Percentiles rank a stretch among this genome's conserved stretches.
Evolutionary conservation across 345 rosid genomes (phyloP).

Genomic region (Lepidium aucheri): DNA sequence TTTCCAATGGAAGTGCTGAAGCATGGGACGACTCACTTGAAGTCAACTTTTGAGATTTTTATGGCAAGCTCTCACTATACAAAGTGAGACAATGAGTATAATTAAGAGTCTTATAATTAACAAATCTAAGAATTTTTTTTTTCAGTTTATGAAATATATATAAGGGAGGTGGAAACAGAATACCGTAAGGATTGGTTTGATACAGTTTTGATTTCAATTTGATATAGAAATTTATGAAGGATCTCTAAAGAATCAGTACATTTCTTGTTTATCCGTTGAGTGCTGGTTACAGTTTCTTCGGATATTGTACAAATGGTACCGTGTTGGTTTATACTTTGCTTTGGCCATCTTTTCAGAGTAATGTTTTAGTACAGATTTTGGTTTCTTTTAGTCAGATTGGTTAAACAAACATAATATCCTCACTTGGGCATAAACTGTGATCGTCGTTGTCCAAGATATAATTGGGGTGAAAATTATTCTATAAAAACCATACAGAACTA

Average conservation of each 20-base stretch:
- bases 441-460: too few species aligned
- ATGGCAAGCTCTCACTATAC: constrained; percentile 16
- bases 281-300: background rate
- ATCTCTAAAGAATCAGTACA: background rate
- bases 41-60: constrained; percentile 68
- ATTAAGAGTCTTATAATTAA: too few species aligned
- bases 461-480: too few species aligned
- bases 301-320: background rate
- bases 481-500: too few species aligned
- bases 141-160: background rate
- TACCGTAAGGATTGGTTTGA: background rate
- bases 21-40: constrained; percentile 98
- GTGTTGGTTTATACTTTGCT: background rate
- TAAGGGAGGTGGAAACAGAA: background rate
- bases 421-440: too few species aligned
- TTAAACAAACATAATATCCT: too few species aligned
- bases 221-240: background rate
- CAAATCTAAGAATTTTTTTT: background rate
- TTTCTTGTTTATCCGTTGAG: background rate
- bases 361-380: too few species aligned
- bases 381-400: too few species aligned
- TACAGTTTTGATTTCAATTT: constrained; percentile 1
- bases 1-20: constrained; percentile 94
- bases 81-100: background rate
- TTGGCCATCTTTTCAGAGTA: too few species aligned